phyloP scores from a whole-genome alignment of 1,139 yeast genomes.

The Debaryomycetaceae sp. region DNA sequence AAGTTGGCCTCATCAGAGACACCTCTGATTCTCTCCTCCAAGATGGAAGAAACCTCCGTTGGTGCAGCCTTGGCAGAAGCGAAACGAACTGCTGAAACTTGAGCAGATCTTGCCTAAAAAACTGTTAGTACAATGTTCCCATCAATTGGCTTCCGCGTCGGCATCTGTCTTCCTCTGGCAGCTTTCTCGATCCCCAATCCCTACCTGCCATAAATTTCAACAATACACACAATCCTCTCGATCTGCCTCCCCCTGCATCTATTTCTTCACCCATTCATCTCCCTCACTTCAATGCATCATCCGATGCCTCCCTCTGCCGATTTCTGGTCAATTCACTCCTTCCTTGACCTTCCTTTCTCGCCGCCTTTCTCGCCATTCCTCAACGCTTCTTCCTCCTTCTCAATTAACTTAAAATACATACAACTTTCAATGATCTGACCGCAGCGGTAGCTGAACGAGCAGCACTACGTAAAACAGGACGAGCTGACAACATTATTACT shows the following conservation, averaged over 20 bases:
- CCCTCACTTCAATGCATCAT: no score
- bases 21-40: slow-evolving; percentile 99
- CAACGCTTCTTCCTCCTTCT: background rate
- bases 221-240: no score
- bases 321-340: no score
- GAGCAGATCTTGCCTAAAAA: slow-evolving; percentile 68
- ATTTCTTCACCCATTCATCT: no score
- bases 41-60: slow-evolving; percentile 97
- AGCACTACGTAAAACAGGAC: slow-evolving; percentile 81
- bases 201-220: no score
- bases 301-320: no score
- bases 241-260: no score
- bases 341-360: no score
- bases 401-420: slow-evolving; percentile 37
- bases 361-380: background rate
- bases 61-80: slow-evolving; percentile 99
- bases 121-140: slow-evolving; percentile 18
- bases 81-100: slow-evolving; percentile 65
- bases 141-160: background rate
- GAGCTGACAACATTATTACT: slow-evolving; percentile 66
- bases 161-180: background rate
- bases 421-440: slow-evolving; percentile 61
- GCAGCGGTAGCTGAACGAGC: slow-evolving; percentile 73
- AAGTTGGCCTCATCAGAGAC: slow-evolving; percentile 96
- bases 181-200: background rate